Evolutionary conservation across 1,284 basidiomycete species (phyloP).

Genomic region (Wallemia mellicola): DNA sequence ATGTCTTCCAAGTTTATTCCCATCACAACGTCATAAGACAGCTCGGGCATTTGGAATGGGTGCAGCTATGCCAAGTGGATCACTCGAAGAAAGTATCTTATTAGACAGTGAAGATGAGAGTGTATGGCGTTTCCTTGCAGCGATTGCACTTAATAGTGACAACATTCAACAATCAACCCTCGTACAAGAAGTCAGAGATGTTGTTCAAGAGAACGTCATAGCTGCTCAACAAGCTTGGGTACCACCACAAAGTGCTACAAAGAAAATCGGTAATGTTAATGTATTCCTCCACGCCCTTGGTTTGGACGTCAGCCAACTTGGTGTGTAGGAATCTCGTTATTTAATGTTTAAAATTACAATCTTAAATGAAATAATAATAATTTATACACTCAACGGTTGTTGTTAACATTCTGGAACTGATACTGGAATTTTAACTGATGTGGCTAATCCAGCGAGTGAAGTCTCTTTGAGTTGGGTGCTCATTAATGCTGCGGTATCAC

Average conservation of each 20-base stretch:
- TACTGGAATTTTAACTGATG: not conserved
- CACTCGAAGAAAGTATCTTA: constrained; percentile 2
- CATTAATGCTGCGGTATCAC: constrained; percentile 11
- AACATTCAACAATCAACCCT: constrained; percentile 60
- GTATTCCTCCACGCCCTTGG: constrained; percentile 56
- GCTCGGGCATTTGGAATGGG: constrained; percentile 19
- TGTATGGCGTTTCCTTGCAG: constrained; percentile 71
- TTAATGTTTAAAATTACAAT: too few species aligned
- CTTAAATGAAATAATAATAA: too few species aligned
- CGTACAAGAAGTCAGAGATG: constrained; percentile 62
- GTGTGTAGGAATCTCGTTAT: too few species aligned
- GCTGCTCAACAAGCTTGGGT: constrained; percentile 43
- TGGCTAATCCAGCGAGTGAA: constrained; percentile 30
- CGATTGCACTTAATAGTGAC: constrained; percentile 56
- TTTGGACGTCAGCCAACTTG: constrained; percentile 41
- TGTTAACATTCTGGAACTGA: not conserved
- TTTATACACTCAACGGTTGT: too few species aligned
- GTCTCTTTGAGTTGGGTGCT: constrained; percentile 66
- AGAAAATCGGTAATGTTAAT: constrained; percentile 32
- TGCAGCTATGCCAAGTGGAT: constrained; percentile 22
- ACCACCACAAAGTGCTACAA: constrained; percentile 8
- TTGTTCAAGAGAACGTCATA: constrained; percentile 60
- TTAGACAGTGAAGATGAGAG: constrained; percentile 57
- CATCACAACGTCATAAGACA: constrained; percentile 32
- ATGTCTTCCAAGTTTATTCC: constrained; percentile 53